Percentiles rank a stretch among this genome's conserved stretches.
Conservation (phyloP, 805 yeast species). For the Starmerella vitae region DNA sequence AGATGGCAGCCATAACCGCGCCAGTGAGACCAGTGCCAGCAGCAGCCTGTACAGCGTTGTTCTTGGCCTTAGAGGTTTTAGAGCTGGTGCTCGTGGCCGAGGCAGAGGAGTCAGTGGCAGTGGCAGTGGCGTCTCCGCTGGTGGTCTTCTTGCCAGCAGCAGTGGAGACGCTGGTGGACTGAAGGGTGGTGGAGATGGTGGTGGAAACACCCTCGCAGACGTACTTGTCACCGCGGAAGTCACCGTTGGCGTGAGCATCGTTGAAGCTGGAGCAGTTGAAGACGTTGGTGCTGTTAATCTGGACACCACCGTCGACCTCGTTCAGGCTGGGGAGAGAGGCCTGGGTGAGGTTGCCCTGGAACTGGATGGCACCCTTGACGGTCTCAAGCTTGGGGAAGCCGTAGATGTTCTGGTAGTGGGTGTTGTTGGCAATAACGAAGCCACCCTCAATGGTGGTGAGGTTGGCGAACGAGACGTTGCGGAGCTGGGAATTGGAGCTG, state of each 20-base stretch:
- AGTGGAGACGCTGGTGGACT: constrained; percentile 13
- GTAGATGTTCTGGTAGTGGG: constrained; percentile 46
- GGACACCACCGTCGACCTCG: constrained; percentile 86
- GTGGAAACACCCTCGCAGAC: constrained; percentile 28
- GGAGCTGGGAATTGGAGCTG: constrained; percentile 58
- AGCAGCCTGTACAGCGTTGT: constrained; percentile 14
- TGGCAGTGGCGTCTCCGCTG: constrained; percentile 8
- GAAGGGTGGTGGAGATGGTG: constrained; percentile 20
- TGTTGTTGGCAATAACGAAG: constrained; percentile 76
- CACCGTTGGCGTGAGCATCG: constrained; percentile 58
- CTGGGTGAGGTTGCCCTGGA: constrained; percentile 67
- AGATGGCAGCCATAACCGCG: constrained; percentile 12
- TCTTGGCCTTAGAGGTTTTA: constrained; percentile 10
- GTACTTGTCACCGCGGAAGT: constrained; percentile 81
- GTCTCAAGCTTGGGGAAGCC: constrained; percentile 63
- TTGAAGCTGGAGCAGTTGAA: constrained; percentile 72
- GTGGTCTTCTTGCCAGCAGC: constrained; percentile 7
- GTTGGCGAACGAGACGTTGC: constrained; percentile 51
- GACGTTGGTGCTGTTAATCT: constrained; percentile 48
- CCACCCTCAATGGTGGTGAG: constrained; percentile 83
- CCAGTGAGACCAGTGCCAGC: constrained; percentile 18
- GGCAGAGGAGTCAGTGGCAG: constrained; percentile 7
- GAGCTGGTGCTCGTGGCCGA: constrained; percentile 1
- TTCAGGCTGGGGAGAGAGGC: constrained; percentile 62
- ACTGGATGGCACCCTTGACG: constrained; percentile 77